Base-by-base conservation (phyloP, 441 rosid genomes). In the Flueggea neowawraea region DNA sequence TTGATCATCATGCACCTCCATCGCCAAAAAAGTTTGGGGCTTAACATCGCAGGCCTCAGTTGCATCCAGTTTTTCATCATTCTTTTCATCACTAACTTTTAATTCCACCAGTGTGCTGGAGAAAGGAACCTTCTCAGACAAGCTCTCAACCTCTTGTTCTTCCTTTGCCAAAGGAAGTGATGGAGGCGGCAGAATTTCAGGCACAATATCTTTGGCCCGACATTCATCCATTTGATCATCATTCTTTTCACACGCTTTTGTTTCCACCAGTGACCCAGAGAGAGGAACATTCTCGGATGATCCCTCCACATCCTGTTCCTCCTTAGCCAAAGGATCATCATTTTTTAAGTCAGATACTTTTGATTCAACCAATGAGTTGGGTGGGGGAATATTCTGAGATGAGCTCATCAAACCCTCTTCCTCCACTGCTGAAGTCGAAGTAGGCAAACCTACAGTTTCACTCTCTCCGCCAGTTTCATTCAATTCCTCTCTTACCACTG, bases 1-100 rank as follows among this genome's bases (percentile, higher is more conserved):
- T 36, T 36, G 41, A 36, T 36, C 17, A 55, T 36, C 47, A 4
- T 45, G 54, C 39, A 60, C 48, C 50, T 47, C 69, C 31, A 51
- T n/a, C 41, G 31, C 13, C n/a, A 45, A 50, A 22, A 52, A 1
- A 52, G 13, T 41, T 58, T 43, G 54, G 28, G 63, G 54, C 39
- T 32, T 61, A 33, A 10, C 16, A 15, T 5, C 7, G 12, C 12
- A 51, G 22, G 15, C 52, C 48, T 58, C 17, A 22, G 36, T 49
- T 15, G 41, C 41, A 36, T 1, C 10, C 6, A 14, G 39, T 32
- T 8, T 28, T 12, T 55, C 31, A 62, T 57, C 36, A 16, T 5
- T 11, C 17, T 55, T 44, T 48, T 41, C 62, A 58, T 15, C 56
- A 47, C 44, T 39, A 11, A 31, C 60, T 39, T 59, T 10, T 8